Evolutionary conservation across 306 rosid species (phyloP).

Genomic region (Alnus glutinosa): DNA sequence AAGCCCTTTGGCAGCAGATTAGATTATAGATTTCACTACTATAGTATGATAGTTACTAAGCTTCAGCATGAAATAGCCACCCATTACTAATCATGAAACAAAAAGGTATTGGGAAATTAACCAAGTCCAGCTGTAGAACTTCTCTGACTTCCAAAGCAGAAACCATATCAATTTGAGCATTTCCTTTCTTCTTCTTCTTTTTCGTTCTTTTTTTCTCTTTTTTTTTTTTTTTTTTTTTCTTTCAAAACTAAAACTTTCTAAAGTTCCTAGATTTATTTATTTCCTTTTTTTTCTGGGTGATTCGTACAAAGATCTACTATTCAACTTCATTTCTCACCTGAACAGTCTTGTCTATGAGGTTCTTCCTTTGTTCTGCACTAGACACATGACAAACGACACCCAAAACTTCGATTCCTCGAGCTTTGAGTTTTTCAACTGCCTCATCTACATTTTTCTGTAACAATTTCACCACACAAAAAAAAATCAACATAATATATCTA

Average conservation of each 20-base stretch:
- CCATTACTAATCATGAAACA: background rate
- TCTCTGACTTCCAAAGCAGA: background rate
- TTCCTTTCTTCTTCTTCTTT: background rate
- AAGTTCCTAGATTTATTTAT: background rate
- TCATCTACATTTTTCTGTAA: conserved; percentile 85
- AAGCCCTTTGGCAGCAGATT: background rate
- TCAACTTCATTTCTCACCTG: conserved; percentile 45
- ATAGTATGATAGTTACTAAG: background rate
- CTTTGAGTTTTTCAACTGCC: conserved; percentile 69
- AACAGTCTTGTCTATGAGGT: conserved; percentile 66
- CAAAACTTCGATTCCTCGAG: conserved; percentile 66
- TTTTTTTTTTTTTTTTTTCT: background rate
- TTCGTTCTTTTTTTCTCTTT: background rate
- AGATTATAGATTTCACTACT: background rate
- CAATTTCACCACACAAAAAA: conserved; percentile 20
- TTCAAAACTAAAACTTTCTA: background rate
- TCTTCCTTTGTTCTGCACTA: conserved; percentile 72
- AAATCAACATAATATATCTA: background rate
- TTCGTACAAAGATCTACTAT: background rate
- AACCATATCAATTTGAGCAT: background rate
- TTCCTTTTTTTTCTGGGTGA: background rate
- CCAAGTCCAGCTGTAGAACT: background rate
- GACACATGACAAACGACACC: conserved; percentile 91
- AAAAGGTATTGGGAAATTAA: background rate
- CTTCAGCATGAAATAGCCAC: background rate